Conservation (phyloP, 345 rosid genomes). For the Eucalyptus cloeziana region DNA sequence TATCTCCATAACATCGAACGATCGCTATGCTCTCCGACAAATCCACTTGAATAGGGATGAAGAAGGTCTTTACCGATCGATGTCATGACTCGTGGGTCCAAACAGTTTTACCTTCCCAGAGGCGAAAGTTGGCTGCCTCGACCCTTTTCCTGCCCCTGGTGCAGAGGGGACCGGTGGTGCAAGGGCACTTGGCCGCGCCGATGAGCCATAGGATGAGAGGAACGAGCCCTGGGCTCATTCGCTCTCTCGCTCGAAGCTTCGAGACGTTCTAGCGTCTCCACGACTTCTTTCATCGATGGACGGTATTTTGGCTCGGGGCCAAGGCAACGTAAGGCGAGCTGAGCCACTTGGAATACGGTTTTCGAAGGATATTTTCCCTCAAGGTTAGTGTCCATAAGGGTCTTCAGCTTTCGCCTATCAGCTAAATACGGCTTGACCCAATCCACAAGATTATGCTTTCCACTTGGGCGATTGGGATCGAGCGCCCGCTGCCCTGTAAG, state of each 20-base stretch:
- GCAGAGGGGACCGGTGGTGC: conserved; percentile 44
- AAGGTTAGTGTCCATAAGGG: conserved; percentile 55
- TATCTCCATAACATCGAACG: not conserved
- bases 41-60: not conserved
- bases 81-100: not conserved
- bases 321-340: conserved; percentile 59
- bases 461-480: conserved; percentile 68
- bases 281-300: conserved; percentile 85
- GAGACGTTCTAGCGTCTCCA: conserved; percentile 46
- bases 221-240: conserved; percentile 31
- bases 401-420: conserved; percentile 58
- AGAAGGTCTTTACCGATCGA: not conserved
- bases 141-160: conserved; percentile 12
- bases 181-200: conserved; percentile 6
- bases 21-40: not conserved
- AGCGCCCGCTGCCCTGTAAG: conserved; percentile 78
- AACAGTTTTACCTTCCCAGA: not conserved
- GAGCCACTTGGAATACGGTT: conserved; percentile 54
- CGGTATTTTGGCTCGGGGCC: conserved; percentile 62
- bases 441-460: conserved; percentile 53
- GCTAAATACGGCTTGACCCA: conserved; percentile 80
- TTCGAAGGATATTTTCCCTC: conserved; percentile 79
- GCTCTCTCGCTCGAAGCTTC: conserved; percentile 41
- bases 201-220: conserved; percentile 9
- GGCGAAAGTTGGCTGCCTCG: conserved; percentile 13